Evolutionary conservation across 176 grass and related monocot species (phyloP).

Genomic region (Aegilops bicornis): DNA sequence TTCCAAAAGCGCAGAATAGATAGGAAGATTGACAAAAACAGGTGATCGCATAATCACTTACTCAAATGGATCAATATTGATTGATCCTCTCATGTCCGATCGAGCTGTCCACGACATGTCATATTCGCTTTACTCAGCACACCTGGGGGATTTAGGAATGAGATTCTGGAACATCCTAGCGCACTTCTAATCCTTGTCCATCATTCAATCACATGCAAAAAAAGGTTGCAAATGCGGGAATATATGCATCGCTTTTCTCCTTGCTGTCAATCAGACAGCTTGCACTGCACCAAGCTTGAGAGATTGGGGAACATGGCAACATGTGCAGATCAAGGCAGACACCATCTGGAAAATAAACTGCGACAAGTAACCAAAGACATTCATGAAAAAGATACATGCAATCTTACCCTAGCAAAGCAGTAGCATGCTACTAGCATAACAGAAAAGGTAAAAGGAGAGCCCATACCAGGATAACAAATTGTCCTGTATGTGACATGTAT

Average conservation of each 20-base stretch:
- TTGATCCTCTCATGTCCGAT: too few relatives aligned
- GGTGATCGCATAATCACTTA: too few relatives aligned
- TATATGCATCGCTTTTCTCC: conserved; percentile 31
- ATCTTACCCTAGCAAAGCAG: conserved; percentile 33
- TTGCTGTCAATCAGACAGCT: conserved; percentile 36
- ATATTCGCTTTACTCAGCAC: too few relatives aligned
- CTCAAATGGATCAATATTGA: too few relatives aligned
- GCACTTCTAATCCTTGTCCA: neutral
- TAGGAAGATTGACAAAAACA: too few relatives aligned
- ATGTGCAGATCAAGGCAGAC: conserved; percentile 46
- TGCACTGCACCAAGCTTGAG: conserved; percentile 8
- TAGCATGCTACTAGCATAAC: conserved; percentile 34
- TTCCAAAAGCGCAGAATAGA: too few relatives aligned
- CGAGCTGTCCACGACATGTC: too few relatives aligned
- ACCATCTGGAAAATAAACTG: conserved; percentile 36
- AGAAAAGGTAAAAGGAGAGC: conserved; percentile 32
- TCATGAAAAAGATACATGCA: conserved; percentile 46
- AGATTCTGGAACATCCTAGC: conserved; percentile 17
- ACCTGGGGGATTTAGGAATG: neutral
- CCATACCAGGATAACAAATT: conserved; percentile 36
- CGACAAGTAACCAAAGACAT: conserved; percentile 41
- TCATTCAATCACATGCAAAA: conserved; percentile 21
- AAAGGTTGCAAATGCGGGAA: conserved; percentile 15
- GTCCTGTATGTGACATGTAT: conserved; percentile 26
- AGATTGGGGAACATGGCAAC: conserved; percentile 30